phyloP scores from a whole-genome alignment of 2,329 filamentous ascomycete species.

The Sordariomycetes sp. region DNA sequence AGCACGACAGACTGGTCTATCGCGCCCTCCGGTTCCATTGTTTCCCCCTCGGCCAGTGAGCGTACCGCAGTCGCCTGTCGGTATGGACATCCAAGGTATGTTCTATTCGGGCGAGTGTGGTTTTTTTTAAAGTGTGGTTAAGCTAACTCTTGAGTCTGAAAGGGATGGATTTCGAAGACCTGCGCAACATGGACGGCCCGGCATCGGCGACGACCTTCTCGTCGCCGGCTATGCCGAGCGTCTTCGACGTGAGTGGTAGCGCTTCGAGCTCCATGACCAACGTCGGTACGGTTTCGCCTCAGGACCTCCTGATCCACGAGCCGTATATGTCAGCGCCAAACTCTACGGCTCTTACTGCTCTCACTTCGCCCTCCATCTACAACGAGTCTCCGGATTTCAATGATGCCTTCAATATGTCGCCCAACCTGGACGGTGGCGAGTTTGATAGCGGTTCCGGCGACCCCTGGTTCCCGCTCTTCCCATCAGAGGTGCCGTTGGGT shows the following conservation, averaged over 20 bases:
- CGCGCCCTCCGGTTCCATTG: constrained; percentile 60
- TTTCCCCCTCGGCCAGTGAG: constrained; percentile 52
- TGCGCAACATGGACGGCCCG: constrained; percentile 44
- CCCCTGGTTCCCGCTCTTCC: constrained; percentile 66
- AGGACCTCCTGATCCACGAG: constrained; percentile 65
- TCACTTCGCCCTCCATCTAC: constrained; percentile 76
- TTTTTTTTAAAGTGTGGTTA: background rate
- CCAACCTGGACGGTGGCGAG: constrained; percentile 56
- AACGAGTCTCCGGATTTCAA: constrained; percentile 62
- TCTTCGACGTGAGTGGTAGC: constrained; percentile 32
- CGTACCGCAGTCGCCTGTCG: constrained; percentile 24
- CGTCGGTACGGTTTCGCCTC: constrained; percentile 69
- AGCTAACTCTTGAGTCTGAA: constrained; percentile 10
- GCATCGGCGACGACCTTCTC: constrained; percentile 38
- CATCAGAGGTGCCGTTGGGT: constrained; percentile 27
- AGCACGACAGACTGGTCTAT: background rate
- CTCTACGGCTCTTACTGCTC: constrained; percentile 68
- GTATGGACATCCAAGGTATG: constrained; percentile 42
- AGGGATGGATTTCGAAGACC: constrained; percentile 50
- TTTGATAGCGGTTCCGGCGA: constrained; percentile 39
- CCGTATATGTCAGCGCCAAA: constrained; percentile 66
- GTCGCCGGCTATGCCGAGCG: constrained; percentile 37
- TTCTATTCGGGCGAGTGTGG: background rate
- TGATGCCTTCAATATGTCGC: constrained; percentile 67
- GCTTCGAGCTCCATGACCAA: constrained; percentile 40